These are phyloP conservation scores for Cutaneotrichosporon arboriforme DNA, from an alignment of 1,284 basidiomycete species.

Conservation along the genomic window DNA sequence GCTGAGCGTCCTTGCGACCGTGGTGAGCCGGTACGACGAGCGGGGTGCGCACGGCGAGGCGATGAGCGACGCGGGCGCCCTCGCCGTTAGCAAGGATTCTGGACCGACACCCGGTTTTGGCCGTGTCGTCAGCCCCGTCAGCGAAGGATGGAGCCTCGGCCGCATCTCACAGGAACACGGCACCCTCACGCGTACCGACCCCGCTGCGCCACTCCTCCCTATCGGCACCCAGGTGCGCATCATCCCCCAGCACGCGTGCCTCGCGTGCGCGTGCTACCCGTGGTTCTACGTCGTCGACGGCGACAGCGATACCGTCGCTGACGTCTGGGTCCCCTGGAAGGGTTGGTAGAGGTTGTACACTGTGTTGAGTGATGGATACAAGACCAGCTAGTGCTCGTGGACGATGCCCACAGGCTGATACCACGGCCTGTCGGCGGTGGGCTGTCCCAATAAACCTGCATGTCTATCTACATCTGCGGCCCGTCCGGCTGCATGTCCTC, in stretches of 20 bases:
- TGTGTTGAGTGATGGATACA: background rate
- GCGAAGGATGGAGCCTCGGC: constrained; percentile 64
- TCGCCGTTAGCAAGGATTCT: constrained; percentile 78
- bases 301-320: constrained; percentile 58
- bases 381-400: too few relatives aligned
- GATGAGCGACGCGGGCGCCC: constrained; percentile 72
- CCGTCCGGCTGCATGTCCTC: constrained; percentile 15
- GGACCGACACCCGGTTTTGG: constrained; percentile 69
- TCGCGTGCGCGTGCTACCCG: constrained; percentile 67
- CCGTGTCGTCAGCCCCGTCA: constrained; percentile 52
- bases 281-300: constrained; percentile 77
- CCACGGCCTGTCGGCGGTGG: too few relatives aligned
- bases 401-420: too few relatives aligned
- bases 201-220: constrained; percentile 42
- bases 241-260: constrained; percentile 55
- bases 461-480: constrained; percentile 8
- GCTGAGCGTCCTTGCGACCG: constrained; percentile 63
- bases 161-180: constrained; percentile 77
- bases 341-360: constrained; percentile 59
- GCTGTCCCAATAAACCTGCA: background rate
- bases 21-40: constrained; percentile 70
- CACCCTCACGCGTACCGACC: constrained; percentile 52
- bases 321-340: constrained; percentile 87
- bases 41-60: constrained; percentile 43
- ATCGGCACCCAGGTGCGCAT: constrained; percentile 54